Conservation (phyloP, 345 rosid genomes). For the Erysimum cheiranthoides region DNA sequence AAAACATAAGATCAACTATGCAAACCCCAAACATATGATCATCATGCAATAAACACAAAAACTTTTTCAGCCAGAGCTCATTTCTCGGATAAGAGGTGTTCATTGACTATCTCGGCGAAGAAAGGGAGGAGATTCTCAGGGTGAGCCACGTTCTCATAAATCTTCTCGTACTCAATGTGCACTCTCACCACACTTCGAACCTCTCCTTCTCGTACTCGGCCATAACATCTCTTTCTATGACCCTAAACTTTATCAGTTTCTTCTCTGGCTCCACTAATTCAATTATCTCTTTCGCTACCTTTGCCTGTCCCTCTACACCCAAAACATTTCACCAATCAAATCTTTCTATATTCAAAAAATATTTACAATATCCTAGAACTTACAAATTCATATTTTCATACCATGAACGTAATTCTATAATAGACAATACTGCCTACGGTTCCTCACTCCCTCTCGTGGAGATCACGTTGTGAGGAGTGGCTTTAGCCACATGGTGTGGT, state of each 20-base stretch:
- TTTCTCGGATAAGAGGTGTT: constrained; percentile 11
- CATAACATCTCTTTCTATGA: constrained; percentile 20
- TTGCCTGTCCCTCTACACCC: constrained; percentile 7
- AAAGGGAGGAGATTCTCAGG: constrained; percentile 1
- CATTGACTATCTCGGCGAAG: constrained; percentile 10
- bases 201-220: background rate
- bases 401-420: constrained; percentile 22
- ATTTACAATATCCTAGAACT: background rate
- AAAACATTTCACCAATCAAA: background rate
- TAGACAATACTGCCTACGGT: constrained; percentile 6
- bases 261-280: constrained; percentile 14
- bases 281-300: constrained; percentile 14
- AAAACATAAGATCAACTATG: background rate
- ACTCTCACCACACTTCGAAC: constrained; percentile 20
- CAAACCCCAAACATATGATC: background rate
- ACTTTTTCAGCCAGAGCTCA: background rate
- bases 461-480: constrained; percentile 9
- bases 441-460: constrained; percentile 7
- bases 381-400: background rate
- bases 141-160: background rate
- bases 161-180: constrained; percentile 6
- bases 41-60: background rate
- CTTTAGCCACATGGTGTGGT: constrained; percentile 21
- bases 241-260: constrained; percentile 4
- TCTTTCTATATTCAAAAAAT: background rate